Percentiles rank a stretch among this genome's conserved stretches.
Evolutionary conservation across 768 basidiomycete genomes (phyloP).

Genomic region (Mycena kentingensis): DNA sequence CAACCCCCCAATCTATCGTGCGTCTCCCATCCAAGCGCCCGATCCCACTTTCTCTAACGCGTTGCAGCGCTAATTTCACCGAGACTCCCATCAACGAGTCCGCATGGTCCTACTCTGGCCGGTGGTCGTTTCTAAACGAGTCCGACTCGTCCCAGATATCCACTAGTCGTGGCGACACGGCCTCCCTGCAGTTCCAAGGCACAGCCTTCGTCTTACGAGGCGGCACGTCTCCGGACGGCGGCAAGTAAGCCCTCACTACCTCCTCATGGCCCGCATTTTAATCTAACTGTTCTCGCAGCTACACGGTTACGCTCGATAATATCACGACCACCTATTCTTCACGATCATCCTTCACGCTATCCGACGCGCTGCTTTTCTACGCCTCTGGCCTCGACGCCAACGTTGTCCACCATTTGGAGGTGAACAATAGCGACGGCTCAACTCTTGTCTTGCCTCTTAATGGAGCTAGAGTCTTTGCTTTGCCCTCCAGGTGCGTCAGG

Average conservation of each 20-base stretch:
- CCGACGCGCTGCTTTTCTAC: slow-evolving; percentile 62
- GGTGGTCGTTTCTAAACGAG: slow-evolving; percentile 48
- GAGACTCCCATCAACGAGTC: slow-evolving; percentile 45
- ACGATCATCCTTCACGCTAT: slow-evolving; percentile 52
- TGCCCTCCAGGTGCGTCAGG: slow-evolving; percentile 28
- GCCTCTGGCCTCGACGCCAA: slow-evolving; percentile 59
- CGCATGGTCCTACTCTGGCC: slow-evolving; percentile 52
- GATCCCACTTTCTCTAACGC: not conserved
- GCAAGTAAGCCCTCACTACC: slow-evolving; percentile 55
- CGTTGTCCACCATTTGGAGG: slow-evolving; percentile 47
- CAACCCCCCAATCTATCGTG: slow-evolving; percentile 32
- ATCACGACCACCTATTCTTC: slow-evolving; percentile 50
- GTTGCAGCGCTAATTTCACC: slow-evolving; percentile 36
- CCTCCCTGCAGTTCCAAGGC: slow-evolving; percentile 54
- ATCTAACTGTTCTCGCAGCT: slow-evolving; percentile 6
- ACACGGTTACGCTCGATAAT: slow-evolving; percentile 41
- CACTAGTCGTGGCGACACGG: slow-evolving; percentile 47
- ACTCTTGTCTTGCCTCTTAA: slow-evolving; percentile 51
- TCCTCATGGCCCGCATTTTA: slow-evolving; percentile 24
- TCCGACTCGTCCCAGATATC: slow-evolving; percentile 29
- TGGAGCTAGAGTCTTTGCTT: slow-evolving; percentile 47
- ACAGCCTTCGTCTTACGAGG: slow-evolving; percentile 63
- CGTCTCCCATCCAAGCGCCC: slow-evolving; percentile 7
- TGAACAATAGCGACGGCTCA: slow-evolving; percentile 58
- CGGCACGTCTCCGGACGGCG: slow-evolving; percentile 56